phyloP scores from a whole-genome alignment of 805 yeast genomes.

The Ogataea philodendri region DNA sequence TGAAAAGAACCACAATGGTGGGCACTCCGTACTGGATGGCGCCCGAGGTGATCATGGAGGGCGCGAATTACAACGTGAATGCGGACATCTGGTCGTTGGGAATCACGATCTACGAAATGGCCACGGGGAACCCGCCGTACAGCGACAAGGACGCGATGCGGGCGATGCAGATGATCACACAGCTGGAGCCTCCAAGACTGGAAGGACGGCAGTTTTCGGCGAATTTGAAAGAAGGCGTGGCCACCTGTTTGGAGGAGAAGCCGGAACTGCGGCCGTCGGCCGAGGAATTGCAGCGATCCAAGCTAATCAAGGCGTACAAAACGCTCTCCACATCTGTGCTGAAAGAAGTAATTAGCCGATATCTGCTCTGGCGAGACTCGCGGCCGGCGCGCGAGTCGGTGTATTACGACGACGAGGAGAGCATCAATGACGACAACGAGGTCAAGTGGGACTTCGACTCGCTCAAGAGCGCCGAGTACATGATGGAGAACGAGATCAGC shows the following conservation, averaged over 20 bases:
- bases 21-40: constrained; percentile 99
- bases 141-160: constrained; percentile 92
- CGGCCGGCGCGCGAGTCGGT: constrained; percentile 54
- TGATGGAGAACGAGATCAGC: constrained; percentile 66
- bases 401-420: constrained; percentile 41
- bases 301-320: constrained; percentile 64
- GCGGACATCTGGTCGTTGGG: constrained; percentile 99
- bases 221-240: constrained; percentile 79
- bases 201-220: constrained; percentile 86
- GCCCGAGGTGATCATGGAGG: constrained; percentile 94
- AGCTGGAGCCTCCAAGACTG: constrained; percentile 89
- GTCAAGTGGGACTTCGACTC: constrained; percentile 92
- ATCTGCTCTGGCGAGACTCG: constrained; percentile 73
- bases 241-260: constrained; percentile 89
- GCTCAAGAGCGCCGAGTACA: constrained; percentile 67
- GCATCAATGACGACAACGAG: constrained; percentile 35
- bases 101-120: constrained; percentile 88
- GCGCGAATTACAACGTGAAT: constrained; percentile 79
- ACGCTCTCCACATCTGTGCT: constrained; percentile 57
- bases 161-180: constrained; percentile 92
- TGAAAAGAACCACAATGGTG: constrained; percentile 91
- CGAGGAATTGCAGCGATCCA: constrained; percentile 74
- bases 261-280: constrained; percentile 87
- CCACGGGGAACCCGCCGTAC: constrained; percentile 97
- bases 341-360: constrained; percentile 72